Conservation (phyloP, 352 stramenopile genomes). For the Phytopythium chamaehyphon region DNA sequence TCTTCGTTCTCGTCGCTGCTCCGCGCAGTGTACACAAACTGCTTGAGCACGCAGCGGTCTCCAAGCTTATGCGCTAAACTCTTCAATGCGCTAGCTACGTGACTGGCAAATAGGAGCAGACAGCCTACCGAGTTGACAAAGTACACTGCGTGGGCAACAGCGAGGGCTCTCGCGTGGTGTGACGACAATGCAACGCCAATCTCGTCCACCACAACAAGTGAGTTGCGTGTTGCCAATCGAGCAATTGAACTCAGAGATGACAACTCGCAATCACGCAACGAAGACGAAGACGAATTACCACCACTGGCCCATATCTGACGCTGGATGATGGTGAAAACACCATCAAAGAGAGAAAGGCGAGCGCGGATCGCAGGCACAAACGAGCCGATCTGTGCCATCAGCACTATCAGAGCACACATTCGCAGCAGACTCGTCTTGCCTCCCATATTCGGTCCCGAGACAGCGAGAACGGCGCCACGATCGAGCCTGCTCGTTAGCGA, state of each 20-base stretch:
- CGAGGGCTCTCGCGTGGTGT: conserved; percentile 17
- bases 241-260: conserved; percentile 23
- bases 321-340: conserved; percentile 70
- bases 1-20: background rate
- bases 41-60: conserved; percentile 17
- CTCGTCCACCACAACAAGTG: conserved; percentile 43
- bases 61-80: conserved; percentile 12
- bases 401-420: conserved; percentile 49
- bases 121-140: conserved; percentile 24
- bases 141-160: conserved; percentile 21
- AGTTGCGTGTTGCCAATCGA: conserved; percentile 18
- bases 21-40: conserved; percentile 15
- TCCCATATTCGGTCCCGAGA: conserved; percentile 85
- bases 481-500: conserved; percentile 11
- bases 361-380: conserved; percentile 47
- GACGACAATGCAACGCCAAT: conserved; percentile 34
- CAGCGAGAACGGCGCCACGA: conserved; percentile 22
- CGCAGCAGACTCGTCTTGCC: conserved; percentile 74
- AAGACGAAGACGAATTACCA: conserved; percentile 3
- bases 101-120: conserved; percentile 33
- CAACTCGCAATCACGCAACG: conserved; percentile 12
- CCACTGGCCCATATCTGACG: conserved; percentile 11
- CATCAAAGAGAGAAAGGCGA: conserved; percentile 49
- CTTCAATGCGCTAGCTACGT: conserved; percentile 21
- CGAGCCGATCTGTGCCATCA: conserved; percentile 66